Evolutionary conservation across 768 basidiomycete species (phyloP), one percentile per base, ranked within the genome.

Genomic region (Suillus lakei): DNA sequence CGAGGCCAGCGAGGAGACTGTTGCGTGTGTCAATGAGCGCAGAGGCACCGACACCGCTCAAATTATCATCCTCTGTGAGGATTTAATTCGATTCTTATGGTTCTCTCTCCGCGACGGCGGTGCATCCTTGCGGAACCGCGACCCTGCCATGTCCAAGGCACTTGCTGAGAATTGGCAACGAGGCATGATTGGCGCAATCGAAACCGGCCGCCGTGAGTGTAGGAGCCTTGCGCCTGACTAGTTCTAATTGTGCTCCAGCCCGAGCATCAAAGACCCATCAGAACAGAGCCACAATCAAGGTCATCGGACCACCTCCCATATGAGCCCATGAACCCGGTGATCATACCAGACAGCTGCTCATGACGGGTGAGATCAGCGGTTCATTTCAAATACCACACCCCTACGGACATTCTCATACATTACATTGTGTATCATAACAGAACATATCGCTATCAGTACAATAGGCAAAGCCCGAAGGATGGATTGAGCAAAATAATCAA

Each of bases 91-190:
- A 21, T 61, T 73, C 13, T 60, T 77, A 44, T 77, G 77, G 77
- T 75, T 78, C 58, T 75, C 75, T 30, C 60, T 73, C 23, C 68
- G 69, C 4, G 73, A 77, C 50, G 72, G 72, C 8, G 74, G 74
- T 7, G 72, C 74, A 26, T 64, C 63, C 1, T 51, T 68, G 30
- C 67, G 73, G 51, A 62, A 62, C 36, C 53, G 64, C 15, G 70
- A 73, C 32, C 59, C 61, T 28, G 65, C 32, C 18, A 0, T 71
- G 9, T 73, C 74, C 58, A 67, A 64, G 23, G 60, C 65, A 12
- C 64, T 69, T 54, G 36, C 70, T 48, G 65, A 72, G 54, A 48
- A 65, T 21, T 76, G 72, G 74, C 61, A 64, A 10, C 26, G 46
- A n/a, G 12, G 51, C 32, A 59, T 74, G 54, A 68, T 65, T 15